A percentile compares a stretch with the other conserved stretches of the same genome.
Evolutionary conservation across 768 basidiomycete species (phyloP).

Genomic region (Boletus pseudopeckii): DNA sequence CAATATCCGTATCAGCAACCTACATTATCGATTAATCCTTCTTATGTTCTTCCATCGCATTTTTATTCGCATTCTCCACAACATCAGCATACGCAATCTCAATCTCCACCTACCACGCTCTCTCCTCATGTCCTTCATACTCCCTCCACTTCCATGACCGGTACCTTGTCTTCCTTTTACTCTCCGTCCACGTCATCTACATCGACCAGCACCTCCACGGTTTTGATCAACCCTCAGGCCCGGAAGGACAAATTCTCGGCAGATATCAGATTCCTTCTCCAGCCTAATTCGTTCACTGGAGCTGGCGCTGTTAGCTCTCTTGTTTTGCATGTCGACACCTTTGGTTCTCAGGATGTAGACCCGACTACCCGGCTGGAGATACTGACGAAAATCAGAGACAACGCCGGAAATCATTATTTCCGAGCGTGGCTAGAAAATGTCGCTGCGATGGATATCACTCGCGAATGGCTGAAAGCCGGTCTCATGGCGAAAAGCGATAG

Average conservation of each 20-base stretch:
- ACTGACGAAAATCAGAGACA: slow-evolving; percentile 75
- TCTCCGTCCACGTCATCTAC: slow-evolving; percentile 31
- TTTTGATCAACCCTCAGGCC: slow-evolving; percentile 45
- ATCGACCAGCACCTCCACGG: slow-evolving; percentile 23
- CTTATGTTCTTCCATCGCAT: slow-evolving; percentile 37
- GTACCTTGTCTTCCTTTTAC: slow-evolving; percentile 39
- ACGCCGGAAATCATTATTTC: slow-evolving; percentile 83
- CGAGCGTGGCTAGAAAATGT: slow-evolving; percentile 81
- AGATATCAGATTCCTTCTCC: slow-evolving; percentile 54
- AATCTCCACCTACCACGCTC: slow-evolving; percentile 54
- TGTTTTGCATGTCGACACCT: slow-evolving; percentile 54
- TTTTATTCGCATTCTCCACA: slow-evolving; percentile 35
- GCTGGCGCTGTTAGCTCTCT: slow-evolving; percentile 66
- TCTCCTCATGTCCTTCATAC: slow-evolving; percentile 69
- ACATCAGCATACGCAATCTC: slow-evolving; percentile 28
- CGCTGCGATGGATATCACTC: slow-evolving; percentile 69
- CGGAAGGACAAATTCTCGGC: slow-evolving; percentile 52
- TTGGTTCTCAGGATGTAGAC: slow-evolving; percentile 63
- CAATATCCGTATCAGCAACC: slow-evolving; percentile 41
- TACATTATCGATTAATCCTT: slow-evolving; percentile 42
- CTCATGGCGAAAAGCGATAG: slow-evolving; percentile 53
- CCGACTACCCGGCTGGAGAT: slow-evolving; percentile 66
- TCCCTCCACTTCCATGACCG: slow-evolving; percentile 39
- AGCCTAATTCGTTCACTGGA: slow-evolving; percentile 58
- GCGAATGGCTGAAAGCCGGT: slow-evolving; percentile 78